Base-by-base conservation (phyloP, 371 early-diverging fungal genomes). In the Mucor piriformis region DNA sequence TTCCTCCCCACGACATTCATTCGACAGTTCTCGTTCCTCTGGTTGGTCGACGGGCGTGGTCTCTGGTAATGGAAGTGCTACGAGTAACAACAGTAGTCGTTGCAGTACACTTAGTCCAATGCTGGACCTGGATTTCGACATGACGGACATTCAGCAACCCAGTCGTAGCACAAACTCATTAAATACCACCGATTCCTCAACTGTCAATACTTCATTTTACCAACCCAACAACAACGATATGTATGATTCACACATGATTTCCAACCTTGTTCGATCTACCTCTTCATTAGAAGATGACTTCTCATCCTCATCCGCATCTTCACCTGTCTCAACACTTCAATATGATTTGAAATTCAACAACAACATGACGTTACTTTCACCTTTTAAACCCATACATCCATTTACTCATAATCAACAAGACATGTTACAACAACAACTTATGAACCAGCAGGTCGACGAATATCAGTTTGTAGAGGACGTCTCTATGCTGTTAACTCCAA, bases 101-200 rank as follows among this genome's bases (percentile, higher is more conserved):
- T 61, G 66, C n/a, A 70, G 73, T 23, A 70, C 69, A 0, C 34
- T 73, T 6, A 68, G 71, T 40, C 77, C 74, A 7, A 64, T 62
- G 56, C 49, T 60, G 13, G 72, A 68, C 47, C 6, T 63, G 40
- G 69, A 67, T 55, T 58, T 64, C 21, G 67, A 71, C 21, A 71
- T 71, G 64, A 57, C 64, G 15, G 67, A 71, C 49, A 10, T 59
- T 13, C 56, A 50, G 16, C 46, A 16, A 23, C 43, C 52, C 23
- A 51, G 52, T 18, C 52, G 54, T 6, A 54, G 38, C 18, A 53
- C 43, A 5, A 33, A 21, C n/a, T 47, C 47, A 25, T 5, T 47
- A 6, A 48, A 33, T 7, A 47, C 47, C 1, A 48, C 23, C 10
- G 34, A 43, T 6, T 35, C 44, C 18, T 58, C 58, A 15, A 16